Percentiles rank a stretch among this genome's conserved stretches.
Conservation (phyloP, 805 yeast species). For the Lachancea meyersii region DNA sequence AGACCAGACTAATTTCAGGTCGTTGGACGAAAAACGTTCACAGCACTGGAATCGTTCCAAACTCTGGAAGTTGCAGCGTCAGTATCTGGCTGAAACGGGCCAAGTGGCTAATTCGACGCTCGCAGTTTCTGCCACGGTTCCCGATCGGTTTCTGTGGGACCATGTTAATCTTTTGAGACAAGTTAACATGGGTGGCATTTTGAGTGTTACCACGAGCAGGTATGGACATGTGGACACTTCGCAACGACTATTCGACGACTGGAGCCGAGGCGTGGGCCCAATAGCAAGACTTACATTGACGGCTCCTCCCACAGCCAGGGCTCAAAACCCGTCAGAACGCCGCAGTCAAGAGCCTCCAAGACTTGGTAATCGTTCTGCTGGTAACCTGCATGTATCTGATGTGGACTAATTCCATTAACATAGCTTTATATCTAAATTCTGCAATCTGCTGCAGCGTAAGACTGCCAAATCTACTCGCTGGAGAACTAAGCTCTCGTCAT, state of each 20-base stretch:
- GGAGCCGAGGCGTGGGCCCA: slow-evolving; percentile 5
- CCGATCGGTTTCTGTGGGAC: slow-evolving; percentile 19
- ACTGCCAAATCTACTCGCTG: too few species aligned
- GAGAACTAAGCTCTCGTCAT: too few species aligned
- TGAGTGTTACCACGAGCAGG: slow-evolving; percentile 30
- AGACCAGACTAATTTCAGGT: slow-evolving; percentile 2
- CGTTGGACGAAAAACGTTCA: slow-evolving; percentile 1
- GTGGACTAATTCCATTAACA: background rate
- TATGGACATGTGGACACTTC: slow-evolving; percentile 31
- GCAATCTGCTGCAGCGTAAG: too few species aligned
- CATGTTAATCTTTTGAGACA: slow-evolving; percentile 24
- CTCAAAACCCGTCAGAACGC: too few species aligned
- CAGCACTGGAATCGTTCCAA: slow-evolving; percentile 4
- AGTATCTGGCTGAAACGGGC: slow-evolving; percentile 7
- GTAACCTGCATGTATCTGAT: background rate
- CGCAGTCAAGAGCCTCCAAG: too few species aligned
- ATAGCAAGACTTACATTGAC: background rate
- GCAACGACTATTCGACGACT: slow-evolving; percentile 21
- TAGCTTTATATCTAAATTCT: too few species aligned
- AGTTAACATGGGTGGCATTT: slow-evolving; percentile 24
- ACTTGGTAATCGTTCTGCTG: background rate
- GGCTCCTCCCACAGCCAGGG: background rate
- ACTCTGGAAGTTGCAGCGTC: slow-evolving; percentile 26
- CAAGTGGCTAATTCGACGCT: background rate
- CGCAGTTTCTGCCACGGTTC: slow-evolving; percentile 6